Conservation (phyloP, 2,329 filamentous ascomycete genomes). For the Hypoxylon sp. region DNA sequence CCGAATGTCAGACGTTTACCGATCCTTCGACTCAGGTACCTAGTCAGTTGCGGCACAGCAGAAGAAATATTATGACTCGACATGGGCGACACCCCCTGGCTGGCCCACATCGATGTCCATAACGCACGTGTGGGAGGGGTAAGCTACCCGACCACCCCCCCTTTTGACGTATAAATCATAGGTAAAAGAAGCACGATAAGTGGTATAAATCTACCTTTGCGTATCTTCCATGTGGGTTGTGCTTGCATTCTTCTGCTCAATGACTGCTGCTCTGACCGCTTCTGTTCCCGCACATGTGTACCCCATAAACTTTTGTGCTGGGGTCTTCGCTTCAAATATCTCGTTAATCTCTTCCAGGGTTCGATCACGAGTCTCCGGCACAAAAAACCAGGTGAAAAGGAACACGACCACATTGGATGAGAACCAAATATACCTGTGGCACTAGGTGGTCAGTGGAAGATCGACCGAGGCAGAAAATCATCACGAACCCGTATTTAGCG, state of each 20-base stretch:
- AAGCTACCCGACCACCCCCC: too few species aligned
- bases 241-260: slow-evolving; percentile 23
- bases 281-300: slow-evolving; percentile 39
- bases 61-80: too few species aligned
- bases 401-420: slow-evolving; percentile 47
- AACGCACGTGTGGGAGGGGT: too few species aligned
- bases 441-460: background rate
- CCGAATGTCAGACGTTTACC: too few species aligned
- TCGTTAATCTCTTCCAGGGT: slow-evolving; percentile 43
- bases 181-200: too few species aligned
- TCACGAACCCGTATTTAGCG: slow-evolving; percentile 44
- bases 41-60: too few species aligned
- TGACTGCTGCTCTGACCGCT: slow-evolving; percentile 25
- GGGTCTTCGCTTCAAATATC: slow-evolving; percentile 41
- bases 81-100: too few species aligned
- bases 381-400: slow-evolving; percentile 43
- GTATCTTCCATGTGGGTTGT: slow-evolving; percentile 7
- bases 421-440: slow-evolving; percentile 51
- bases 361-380: slow-evolving; percentile 41
- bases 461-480: too few species aligned
- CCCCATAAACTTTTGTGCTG: slow-evolving; percentile 39
- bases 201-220: too few species aligned
- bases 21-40: too few species aligned
- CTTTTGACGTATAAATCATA: too few species aligned
- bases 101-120: too few species aligned